These are phyloP conservation scores for Xylaria hypoxylon DNA, from an alignment of 2,329 filamentous ascomycete genomes.

Conservation along the genomic window DNA sequence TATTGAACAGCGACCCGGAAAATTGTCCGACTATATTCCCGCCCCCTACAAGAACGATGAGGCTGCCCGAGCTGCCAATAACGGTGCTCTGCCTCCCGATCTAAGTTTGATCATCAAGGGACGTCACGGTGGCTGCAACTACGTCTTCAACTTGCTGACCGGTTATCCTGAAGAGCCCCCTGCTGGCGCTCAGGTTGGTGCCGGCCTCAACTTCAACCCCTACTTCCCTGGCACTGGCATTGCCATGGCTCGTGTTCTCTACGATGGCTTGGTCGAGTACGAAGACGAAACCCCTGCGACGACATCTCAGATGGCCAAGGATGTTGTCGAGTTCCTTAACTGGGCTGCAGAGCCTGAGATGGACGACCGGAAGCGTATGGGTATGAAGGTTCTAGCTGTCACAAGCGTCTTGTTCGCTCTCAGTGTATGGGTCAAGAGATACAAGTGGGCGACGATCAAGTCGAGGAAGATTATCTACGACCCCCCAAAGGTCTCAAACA, in stretches of 20 bases:
- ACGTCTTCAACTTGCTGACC: conserved; percentile 96
- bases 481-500: conserved; percentile 71
- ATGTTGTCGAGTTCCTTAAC: conserved; percentile 98
- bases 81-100: conserved; percentile 96
- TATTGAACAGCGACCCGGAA: conserved; percentile 98
- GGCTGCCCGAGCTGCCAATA: conserved; percentile 97
- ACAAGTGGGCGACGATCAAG: conserved; percentile 99
- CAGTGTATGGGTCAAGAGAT: conserved; percentile 98
- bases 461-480: conserved; percentile 92
- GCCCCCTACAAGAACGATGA: conserved; percentile 98
- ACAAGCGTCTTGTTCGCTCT: conserved; percentile 82
- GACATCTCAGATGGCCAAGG: conserved; percentile 99
- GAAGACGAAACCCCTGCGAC: conserved; percentile 95
- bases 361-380: conserved; percentile 99
- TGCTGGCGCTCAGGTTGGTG: conserved; percentile 84
- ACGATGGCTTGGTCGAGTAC: conserved; percentile 97
- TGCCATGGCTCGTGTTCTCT: conserved; percentile 98
- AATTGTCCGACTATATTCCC: conserved; percentile 97
- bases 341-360: conserved; percentile 99
- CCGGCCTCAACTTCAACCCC: conserved; percentile 99
- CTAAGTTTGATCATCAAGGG: conserved; percentile 98
- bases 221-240: conserved; percentile 99
- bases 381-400: conserved; percentile 92
- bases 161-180: conserved; percentile 97
- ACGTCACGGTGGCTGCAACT: conserved; percentile 96